Evolutionary conservation across 1,139 yeast genomes (phyloP).

Genomic region (Keqinozyma sinolaborantium): DNA sequence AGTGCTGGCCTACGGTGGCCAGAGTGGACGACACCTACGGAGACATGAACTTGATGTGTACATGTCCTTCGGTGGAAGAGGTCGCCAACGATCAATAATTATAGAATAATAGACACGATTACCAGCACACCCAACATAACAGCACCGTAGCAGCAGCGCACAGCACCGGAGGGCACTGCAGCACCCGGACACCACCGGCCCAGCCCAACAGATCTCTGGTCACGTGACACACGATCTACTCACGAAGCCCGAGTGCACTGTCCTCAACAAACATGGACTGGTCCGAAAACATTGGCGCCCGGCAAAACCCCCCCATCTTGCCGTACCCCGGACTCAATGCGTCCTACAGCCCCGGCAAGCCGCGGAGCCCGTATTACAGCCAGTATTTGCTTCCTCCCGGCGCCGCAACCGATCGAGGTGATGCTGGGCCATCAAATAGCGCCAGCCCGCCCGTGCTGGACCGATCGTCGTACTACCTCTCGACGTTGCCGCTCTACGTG

Average conservation of each 20-base stretch:
- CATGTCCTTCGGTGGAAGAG: conserved; percentile 83
- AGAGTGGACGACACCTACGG: conserved; percentile 94
- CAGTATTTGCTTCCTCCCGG: conserved; percentile 2
- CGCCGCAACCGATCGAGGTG: background rate
- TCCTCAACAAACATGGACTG: conserved; percentile 5
- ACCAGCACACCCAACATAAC: conserved; percentile 1
- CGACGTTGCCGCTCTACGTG: conserved; percentile 62
- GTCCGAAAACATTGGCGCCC: background rate
- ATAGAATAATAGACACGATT: conserved; percentile 1
- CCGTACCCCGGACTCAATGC: background rate
- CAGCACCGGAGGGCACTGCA: too few relatives aligned
- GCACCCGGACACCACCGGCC: background rate
- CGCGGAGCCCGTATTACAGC: background rate
- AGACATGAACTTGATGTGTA: conserved; percentile 87
- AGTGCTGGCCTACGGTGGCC: conserved; percentile 94
- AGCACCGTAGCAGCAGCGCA: background rate
- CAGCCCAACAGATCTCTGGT: too few relatives aligned
- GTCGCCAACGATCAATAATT: conserved; percentile 31
- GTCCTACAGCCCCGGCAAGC: background rate
- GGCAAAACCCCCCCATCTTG: background rate
- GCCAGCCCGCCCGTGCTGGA: conserved; percentile 8
- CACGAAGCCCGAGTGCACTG: conserved; percentile 1
- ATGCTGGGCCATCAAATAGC: background rate
- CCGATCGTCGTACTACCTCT: conserved; percentile 53
- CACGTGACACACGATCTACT: too few relatives aligned